Percentiles rank a stretch among this genome's conserved stretches.
These are phyloP conservation scores for Fusarium devonianum DNA, from an alignment of 2,329 filamentous ascomycete species.

Conservation along the genomic window DNA sequence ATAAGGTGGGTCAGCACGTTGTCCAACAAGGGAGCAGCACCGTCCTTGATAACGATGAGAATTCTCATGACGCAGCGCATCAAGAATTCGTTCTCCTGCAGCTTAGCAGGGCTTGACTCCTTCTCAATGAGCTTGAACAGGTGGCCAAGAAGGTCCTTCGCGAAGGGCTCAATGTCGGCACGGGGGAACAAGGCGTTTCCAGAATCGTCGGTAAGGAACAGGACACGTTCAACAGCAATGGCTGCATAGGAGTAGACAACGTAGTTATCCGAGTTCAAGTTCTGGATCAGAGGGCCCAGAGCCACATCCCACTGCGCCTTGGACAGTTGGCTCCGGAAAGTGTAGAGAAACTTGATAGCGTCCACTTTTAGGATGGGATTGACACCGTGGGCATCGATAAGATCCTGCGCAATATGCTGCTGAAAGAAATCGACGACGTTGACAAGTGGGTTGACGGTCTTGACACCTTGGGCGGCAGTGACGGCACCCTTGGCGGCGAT, in stretches of 20 bases:
- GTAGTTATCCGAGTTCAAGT: constrained; percentile 88
- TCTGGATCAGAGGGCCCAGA: constrained; percentile 88
- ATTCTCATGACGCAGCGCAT: constrained; percentile 99
- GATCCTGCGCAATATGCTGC: constrained; percentile 87
- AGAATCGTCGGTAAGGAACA: constrained; percentile 80
- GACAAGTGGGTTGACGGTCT: constrained; percentile 85
- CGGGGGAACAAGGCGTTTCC: constrained; percentile 82
- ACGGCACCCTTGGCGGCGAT: constrained; percentile 91
- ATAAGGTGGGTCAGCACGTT: constrained; percentile 84
- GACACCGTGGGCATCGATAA: constrained; percentile 72
- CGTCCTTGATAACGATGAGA: constrained; percentile 90
- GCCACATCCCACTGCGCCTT: constrained; percentile 91
- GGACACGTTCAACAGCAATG: constrained; percentile 91
- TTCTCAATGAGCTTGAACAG: constrained; percentile 91
- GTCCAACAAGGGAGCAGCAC: constrained; percentile 75
- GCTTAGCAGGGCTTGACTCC: constrained; percentile 83
- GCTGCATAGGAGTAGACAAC: constrained; percentile 98
- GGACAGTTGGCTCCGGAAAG: constrained; percentile 92
- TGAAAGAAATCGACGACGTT: constrained; percentile 96
- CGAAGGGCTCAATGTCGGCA: constrained; percentile 78
- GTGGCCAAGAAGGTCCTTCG: constrained; percentile 87
- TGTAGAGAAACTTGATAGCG: constrained; percentile 97
- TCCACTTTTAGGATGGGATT: constrained; percentile 94
- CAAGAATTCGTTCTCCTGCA: constrained; percentile 98
- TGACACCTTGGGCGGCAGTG: constrained; percentile 88